Conservation (phyloP, 805 yeast species). For the Hanseniaspora occidentalis region DNA sequence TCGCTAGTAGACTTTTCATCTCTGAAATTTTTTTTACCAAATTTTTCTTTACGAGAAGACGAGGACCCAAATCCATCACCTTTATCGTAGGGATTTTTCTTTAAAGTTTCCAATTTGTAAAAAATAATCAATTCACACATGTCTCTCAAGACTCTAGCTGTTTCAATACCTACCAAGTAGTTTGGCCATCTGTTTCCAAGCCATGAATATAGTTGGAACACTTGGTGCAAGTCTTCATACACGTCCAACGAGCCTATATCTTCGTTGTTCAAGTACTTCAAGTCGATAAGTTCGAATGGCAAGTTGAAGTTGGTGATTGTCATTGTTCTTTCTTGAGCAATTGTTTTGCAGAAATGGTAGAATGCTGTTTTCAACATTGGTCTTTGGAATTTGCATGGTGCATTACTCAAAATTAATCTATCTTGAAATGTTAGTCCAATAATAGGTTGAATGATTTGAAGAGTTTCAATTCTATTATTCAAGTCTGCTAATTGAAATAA, state of each 20-base stretch:
- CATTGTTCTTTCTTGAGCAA: slow-evolving; percentile 41
- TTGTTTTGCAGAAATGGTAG: slow-evolving; percentile 36
- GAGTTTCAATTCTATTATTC: slow-evolving; percentile 26
- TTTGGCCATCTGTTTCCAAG: slow-evolving; percentile 77
- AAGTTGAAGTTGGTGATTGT: slow-evolving; percentile 41
- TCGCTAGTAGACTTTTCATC: neutral
- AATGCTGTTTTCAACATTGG: slow-evolving; percentile 31
- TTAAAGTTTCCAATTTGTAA: slow-evolving; percentile 17
- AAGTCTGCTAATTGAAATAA: slow-evolving; percentile 19
- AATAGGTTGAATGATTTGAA: slow-evolving; percentile 33
- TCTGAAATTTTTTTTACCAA: neutral
- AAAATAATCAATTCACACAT: slow-evolving; percentile 46
- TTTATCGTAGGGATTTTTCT: neutral
- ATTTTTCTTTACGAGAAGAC: neutral
- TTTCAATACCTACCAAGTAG: slow-evolving; percentile 60
- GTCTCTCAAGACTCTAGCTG: slow-evolving; percentile 57
- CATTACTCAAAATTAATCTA: slow-evolving; percentile 42
- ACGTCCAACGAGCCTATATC: slow-evolving; percentile 13
- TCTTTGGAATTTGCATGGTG: slow-evolving; percentile 39
- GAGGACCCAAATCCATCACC: no score
- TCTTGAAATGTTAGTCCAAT: slow-evolving; percentile 39
- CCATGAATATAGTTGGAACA: slow-evolving; percentile 69
- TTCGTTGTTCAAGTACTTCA: slow-evolving; percentile 13
- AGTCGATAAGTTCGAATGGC: slow-evolving; percentile 20
- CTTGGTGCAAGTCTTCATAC: slow-evolving; percentile 54